Base-by-base conservation (phyloP, 805 yeast genomes). In the Metschnikowia amazonensis region DNA sequence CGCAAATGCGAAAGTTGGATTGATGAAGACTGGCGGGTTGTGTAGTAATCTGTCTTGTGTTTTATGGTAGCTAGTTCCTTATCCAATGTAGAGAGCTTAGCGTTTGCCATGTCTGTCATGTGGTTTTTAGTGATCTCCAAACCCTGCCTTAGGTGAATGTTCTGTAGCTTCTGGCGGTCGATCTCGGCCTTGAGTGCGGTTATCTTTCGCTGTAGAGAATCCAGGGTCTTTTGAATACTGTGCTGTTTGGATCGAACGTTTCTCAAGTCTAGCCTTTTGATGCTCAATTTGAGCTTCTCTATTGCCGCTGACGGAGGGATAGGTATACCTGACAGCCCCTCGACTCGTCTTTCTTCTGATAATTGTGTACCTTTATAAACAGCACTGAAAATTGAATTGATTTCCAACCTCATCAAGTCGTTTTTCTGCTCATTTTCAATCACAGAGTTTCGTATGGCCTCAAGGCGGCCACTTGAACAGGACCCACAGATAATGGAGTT, bases 211-310 rank as follows among this genome's bases (percentile, higher is more conserved):
- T 3, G 13, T 5, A 44, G 39, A 1, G 27, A 27, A 1, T 44
- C 44, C 16, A 38, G 33, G 16, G 53, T 23, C 43, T 51, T 42
- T 36, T 52, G 36, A n/a, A 57, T 36, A 34, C 57, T 43, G 35
- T 44, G 18, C 25, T 39, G 10, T 39, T 43, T 42, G 20, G 45
- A 21, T 49, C 17, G 35, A 24, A 40, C 53, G 25, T 57, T 57
- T 28, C 51, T n/a, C 4, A 55, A 24, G 31, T 62, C 60, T 13
- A 67, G 53, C 47, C 63, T 68, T 28, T 60, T 58, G 34, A 70
- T 55, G 40, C 66, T 70, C 4, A 64, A 45, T 2, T 68, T 56
- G 8, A 70, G 48, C 13, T 53, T 44, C 16, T 60, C 57, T 3
- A 67, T 55, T 2, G 53, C 44, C 3, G 27, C 35, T 6, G 20